phyloP scores from a whole-genome alignment of 2,329 filamentous ascomycete species.

The Paecilomyces dactylethromorphus region DNA sequence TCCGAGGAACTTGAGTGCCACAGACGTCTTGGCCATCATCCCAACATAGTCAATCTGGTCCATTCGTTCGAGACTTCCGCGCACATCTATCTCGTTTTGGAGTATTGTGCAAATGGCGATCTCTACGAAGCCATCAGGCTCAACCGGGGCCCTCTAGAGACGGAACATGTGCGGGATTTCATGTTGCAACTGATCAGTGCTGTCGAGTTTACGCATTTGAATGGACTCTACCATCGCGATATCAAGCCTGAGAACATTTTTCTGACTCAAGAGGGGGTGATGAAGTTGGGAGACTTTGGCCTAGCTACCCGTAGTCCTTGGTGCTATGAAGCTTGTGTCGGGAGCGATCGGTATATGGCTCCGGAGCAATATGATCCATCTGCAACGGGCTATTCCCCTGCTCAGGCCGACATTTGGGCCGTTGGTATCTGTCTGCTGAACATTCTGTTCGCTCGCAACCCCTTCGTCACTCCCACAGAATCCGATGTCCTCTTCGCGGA shows the following conservation, averaged over 20 bases:
- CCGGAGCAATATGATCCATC: slow-evolving; percentile 94
- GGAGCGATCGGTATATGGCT: slow-evolving; percentile 98
- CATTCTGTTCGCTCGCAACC: slow-evolving; percentile 92
- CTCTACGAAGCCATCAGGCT: slow-evolving; percentile 94
- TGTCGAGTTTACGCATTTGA: slow-evolving; percentile 82
- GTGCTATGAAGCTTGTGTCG: slow-evolving; percentile 89
- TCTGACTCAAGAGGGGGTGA: slow-evolving; percentile 71
- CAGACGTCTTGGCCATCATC: slow-evolving; percentile 67
- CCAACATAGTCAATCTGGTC: slow-evolving; percentile 89
- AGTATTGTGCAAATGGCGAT: slow-evolving; percentile 92
- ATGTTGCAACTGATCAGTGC: slow-evolving; percentile 92
- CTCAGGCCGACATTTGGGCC: slow-evolving; percentile 92
- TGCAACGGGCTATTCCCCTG: slow-evolving; percentile 81
- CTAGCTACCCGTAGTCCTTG: slow-evolving; percentile 82
- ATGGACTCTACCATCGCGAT: slow-evolving; percentile 90
- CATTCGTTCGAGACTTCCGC: slow-evolving; percentile 87
- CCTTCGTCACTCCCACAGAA: slow-evolving; percentile 83
- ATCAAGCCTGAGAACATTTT: slow-evolving; percentile 99
- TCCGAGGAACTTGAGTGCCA: slow-evolving; percentile 61
- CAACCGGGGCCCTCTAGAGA: slow-evolving; percentile 82
- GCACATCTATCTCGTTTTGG: slow-evolving; percentile 86
- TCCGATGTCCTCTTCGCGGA: slow-evolving; percentile 91
- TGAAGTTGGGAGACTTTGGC: slow-evolving; percentile 97
- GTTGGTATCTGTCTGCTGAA: slow-evolving; percentile 96
- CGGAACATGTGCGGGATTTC: slow-evolving; percentile 92